Percentiles rank a stretch among this genome's conserved stretches.
phyloP scores from a whole-genome alignment of 495 filamentous ascomycete species.

The Trichodelitschia bisporula region DNA sequence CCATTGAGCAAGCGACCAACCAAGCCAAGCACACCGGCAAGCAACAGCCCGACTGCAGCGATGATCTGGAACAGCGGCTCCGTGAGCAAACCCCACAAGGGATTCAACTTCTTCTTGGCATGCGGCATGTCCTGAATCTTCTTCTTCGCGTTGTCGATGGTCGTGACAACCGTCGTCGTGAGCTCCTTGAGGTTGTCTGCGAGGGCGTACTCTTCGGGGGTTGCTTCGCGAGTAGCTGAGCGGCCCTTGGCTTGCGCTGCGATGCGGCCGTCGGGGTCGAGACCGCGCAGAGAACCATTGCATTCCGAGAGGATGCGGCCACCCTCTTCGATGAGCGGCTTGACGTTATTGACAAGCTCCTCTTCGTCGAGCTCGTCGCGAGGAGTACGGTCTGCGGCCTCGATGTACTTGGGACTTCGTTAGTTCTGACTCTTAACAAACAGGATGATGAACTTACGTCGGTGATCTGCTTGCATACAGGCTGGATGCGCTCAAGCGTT shows the following conservation, averaged over 20 bases:
- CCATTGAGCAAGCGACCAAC: constrained; percentile 61
- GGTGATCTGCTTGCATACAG: constrained; percentile 68
- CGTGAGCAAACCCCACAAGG: constrained; percentile 58
- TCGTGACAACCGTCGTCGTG: constrained; percentile 34
- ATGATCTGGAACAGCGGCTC: constrained; percentile 86
- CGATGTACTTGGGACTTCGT: constrained; percentile 33
- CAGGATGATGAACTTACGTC: constrained; percentile 29
- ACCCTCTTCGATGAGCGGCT: constrained; percentile 68
- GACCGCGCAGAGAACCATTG: constrained; percentile 71
- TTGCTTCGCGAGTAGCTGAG: constrained; percentile 55
- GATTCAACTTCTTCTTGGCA: constrained; percentile 82
- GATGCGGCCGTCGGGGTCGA: constrained; percentile 75
- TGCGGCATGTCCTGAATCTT: constrained; percentile 78
- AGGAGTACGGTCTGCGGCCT: constrained; percentile 57
- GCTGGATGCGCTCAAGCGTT: constrained; percentile 60
- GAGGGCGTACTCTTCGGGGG: constrained; percentile 63
- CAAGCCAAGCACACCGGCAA: constrained; percentile 60
- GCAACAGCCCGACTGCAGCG: constrained; percentile 63
- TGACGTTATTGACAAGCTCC: constrained; percentile 59
- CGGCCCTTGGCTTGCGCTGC: constrained; percentile 68
- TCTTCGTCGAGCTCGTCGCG: constrained; percentile 86
- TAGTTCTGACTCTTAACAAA: background rate
- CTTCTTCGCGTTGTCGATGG: constrained; percentile 69
- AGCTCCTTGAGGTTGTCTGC: constrained; percentile 65
- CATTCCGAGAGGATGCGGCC: constrained; percentile 61